Percentiles rank a stretch among this genome's conserved stretches.
Conservation (phyloP, 805 yeast genomes). For the Hanseniaspora taiwanica region DNA sequence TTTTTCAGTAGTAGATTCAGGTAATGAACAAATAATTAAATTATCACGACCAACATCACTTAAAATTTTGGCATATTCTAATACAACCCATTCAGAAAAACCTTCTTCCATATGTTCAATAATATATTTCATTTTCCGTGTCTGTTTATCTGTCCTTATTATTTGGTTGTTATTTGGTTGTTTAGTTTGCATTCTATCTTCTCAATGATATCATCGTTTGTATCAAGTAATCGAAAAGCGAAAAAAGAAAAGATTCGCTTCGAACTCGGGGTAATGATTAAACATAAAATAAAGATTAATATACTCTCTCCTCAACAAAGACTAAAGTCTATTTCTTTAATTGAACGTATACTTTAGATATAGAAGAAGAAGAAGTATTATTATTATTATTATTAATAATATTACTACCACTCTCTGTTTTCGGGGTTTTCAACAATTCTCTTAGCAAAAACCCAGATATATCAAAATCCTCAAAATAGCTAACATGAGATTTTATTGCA, state of each 20-base stretch:
- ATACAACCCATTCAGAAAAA: conserved; percentile 87
- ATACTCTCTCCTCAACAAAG: background rate
- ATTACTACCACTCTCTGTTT: too few relatives aligned
- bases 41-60: conserved; percentile 72
- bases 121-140: conserved; percentile 58
- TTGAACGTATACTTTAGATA: background rate
- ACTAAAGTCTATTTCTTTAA: background rate
- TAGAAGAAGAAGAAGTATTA: too few relatives aligned
- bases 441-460: conserved; percentile 66
- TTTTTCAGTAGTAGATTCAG: conserved; percentile 40
- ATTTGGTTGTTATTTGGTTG: background rate
- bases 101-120: conserved; percentile 98
- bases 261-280: too few relatives aligned
- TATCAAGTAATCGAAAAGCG: too few relatives aligned
- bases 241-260: background rate
- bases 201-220: too few relatives aligned
- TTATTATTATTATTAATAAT: too few relatives aligned
- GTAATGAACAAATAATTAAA: conserved; percentile 64
- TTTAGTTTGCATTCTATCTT: background rate
- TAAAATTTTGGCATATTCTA: conserved; percentile 76
- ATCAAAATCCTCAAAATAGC: conserved; percentile 78
- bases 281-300: too few relatives aligned
- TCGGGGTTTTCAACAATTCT: conserved; percentile 29
- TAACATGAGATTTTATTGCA: conserved; percentile 78
- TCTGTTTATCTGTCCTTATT: background rate